Percentiles rank a stretch among this genome's conserved stretches.
These are phyloP conservation scores for Uronychia setigera DNA, from an alignment of 73 alveolate genomes.

Conservation along the genomic window DNA sequence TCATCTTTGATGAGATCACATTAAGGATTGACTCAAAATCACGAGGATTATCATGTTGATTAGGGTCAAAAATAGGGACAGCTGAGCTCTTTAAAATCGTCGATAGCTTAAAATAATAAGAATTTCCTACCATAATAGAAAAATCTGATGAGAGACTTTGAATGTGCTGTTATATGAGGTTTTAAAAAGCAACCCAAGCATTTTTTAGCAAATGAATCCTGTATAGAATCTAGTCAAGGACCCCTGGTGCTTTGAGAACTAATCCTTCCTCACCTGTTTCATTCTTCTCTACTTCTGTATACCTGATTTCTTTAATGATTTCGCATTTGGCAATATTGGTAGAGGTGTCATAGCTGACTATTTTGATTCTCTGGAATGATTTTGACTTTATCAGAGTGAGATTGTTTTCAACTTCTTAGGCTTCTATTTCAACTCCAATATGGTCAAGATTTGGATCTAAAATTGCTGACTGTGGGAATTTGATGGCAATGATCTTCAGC, in stretches of 20 bases:
- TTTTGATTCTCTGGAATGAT: slow-evolving; percentile 28
- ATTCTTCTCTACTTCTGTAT: slow-evolving; percentile 41
- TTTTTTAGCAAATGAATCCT: slow-evolving; percentile 51
- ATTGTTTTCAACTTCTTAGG: slow-evolving; percentile 27
- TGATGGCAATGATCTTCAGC: too few relatives aligned
- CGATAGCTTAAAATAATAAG: too few relatives aligned
- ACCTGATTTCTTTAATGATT: slow-evolving; percentile 18
- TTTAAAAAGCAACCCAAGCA: slow-evolving; percentile 54
- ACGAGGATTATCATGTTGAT: slow-evolving; percentile 10
- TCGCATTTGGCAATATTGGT: slow-evolving; percentile 45
- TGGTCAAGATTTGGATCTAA: too few relatives aligned
- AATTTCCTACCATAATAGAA: too few relatives aligned
- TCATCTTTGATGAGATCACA: slow-evolving; percentile 55
- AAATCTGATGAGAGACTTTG: too few relatives aligned
- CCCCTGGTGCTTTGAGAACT: slow-evolving; percentile 14
- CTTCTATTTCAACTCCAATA: slow-evolving; percentile 59
- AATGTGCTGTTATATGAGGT: slow-evolving; percentile 46
- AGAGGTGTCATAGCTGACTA: slow-evolving; percentile 28
- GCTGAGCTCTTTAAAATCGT: slow-evolving; percentile 48
- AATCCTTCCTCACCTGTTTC: slow-evolving; percentile 18
- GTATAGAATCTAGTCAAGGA: slow-evolving; percentile 23
- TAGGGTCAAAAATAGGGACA: slow-evolving; percentile 50
- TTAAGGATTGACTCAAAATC: slow-evolving; percentile 37
- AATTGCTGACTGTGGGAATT: too few relatives aligned
- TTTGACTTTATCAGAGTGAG: slow-evolving; percentile 46